phyloP scores from a whole-genome alignment of 345 rosid genomes.

The Carallia pectinifolia region DNA sequence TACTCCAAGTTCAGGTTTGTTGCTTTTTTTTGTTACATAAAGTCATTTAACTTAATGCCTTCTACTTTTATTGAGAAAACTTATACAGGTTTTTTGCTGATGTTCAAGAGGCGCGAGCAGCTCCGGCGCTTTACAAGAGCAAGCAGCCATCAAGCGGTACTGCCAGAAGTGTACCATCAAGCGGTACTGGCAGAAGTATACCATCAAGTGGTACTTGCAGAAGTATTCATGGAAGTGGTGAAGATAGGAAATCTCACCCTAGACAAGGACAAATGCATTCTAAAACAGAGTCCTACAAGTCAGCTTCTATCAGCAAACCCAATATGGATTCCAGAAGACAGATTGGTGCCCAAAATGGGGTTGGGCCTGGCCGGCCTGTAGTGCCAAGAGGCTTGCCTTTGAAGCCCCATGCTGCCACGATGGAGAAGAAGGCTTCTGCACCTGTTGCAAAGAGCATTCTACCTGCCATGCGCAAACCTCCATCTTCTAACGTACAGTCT shows the following conservation, averaged over 20 bases:
- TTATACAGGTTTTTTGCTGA: slow-evolving; percentile 62
- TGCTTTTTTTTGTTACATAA: slow-evolving; percentile 26
- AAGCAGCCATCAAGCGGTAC: slow-evolving; percentile 39
- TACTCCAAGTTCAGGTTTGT: slow-evolving; percentile 47
- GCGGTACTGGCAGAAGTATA: slow-evolving; percentile 21
- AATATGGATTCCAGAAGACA: slow-evolving; percentile 50
- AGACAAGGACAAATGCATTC: slow-evolving; percentile 37
- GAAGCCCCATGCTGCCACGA: slow-evolving; percentile 26
- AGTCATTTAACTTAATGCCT: not conserved
- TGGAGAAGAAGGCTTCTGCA: slow-evolving; percentile 44
- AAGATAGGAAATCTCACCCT: slow-evolving; percentile 46
- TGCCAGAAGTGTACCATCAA: slow-evolving; percentile 37
- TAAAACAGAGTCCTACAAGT: slow-evolving; percentile 36
- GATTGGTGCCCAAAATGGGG: slow-evolving; percentile 23
- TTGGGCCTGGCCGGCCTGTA: slow-evolving; percentile 41
- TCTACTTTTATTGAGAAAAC: slow-evolving; percentile 56
- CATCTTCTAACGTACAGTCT: slow-evolving; percentile 17
- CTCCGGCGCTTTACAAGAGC: slow-evolving; percentile 48
- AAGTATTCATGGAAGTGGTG: slow-evolving; percentile 38
- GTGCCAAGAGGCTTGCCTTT: slow-evolving; percentile 43
- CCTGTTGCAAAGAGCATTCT: slow-evolving; percentile 28
- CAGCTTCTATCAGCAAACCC: slow-evolving; percentile 39
- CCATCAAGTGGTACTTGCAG: slow-evolving; percentile 41
- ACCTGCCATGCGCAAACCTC: slow-evolving; percentile 32
- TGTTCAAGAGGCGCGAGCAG: slow-evolving; percentile 73